phyloP scores from a whole-genome alignment of 2,329 filamentous ascomycete species.

The Phialophora chinensis region DNA sequence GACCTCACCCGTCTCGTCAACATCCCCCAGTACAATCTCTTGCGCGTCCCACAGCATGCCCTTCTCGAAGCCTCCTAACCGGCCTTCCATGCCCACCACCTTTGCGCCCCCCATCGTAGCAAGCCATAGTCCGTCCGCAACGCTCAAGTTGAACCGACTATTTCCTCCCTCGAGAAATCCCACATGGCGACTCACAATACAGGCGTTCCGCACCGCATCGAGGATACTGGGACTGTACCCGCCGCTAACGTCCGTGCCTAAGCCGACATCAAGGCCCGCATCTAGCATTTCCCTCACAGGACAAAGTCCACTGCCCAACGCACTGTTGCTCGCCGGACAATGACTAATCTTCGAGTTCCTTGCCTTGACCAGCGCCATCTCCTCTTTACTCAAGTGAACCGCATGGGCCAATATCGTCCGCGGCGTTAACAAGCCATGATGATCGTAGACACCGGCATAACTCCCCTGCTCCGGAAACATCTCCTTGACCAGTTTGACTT shows the following conservation, averaged over 20 bases:
- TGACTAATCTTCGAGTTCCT: slow-evolving; percentile 74
- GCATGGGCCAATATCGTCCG: slow-evolving; percentile 86
- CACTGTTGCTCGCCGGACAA: slow-evolving; percentile 85
- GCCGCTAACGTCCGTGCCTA: slow-evolving; percentile 90
- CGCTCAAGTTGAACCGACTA: slow-evolving; percentile 50
- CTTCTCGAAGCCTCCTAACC: slow-evolving; percentile 79
- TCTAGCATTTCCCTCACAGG: slow-evolving; percentile 76
- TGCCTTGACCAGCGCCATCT: slow-evolving; percentile 67
- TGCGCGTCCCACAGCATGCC: slow-evolving; percentile 94
- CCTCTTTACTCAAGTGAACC: slow-evolving; percentile 72
- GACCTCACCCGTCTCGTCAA: slow-evolving; percentile 38
- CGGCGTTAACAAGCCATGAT: slow-evolving; percentile 68
- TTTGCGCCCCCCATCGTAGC: slow-evolving; percentile 86
- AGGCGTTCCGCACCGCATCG: slow-evolving; percentile 80
- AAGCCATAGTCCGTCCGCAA: slow-evolving; percentile 84
- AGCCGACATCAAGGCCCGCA: slow-evolving; percentile 75
- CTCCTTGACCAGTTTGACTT: slow-evolving; percentile 72
- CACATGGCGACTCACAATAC: slow-evolving; percentile 75
- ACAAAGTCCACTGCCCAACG: slow-evolving; percentile 78
- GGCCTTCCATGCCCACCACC: slow-evolving; percentile 74
- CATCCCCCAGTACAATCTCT: slow-evolving; percentile 61
- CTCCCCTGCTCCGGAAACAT: slow-evolving; percentile 69
- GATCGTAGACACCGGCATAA: slow-evolving; percentile 83
- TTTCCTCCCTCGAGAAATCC: slow-evolving; percentile 54
- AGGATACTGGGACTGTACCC: slow-evolving; percentile 84